Evolutionary conservation across 495 filamentous ascomycete genomes (phyloP).

Genomic region (Trichoderma reesei): DNA sequence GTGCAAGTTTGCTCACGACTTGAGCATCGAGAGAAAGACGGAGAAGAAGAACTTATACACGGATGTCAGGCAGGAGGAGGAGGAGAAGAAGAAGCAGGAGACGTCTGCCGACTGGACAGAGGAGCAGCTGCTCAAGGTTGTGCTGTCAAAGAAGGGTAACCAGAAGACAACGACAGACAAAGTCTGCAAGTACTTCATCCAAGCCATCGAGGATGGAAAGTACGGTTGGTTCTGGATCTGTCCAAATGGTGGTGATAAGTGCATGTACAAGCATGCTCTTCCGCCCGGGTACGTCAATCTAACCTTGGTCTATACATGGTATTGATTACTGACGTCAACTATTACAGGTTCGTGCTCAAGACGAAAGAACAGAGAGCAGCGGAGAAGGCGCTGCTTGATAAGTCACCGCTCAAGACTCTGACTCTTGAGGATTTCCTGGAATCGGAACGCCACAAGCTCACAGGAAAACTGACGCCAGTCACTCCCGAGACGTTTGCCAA

Average conservation of each 20-base stretch:
- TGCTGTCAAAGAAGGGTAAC: constrained; percentile 94
- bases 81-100: constrained; percentile 80
- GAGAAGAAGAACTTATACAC: constrained; percentile 89
- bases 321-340: constrained; percentile 19
- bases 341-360: constrained; percentile 78
- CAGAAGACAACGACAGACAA: constrained; percentile 94
- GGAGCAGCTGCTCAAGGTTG: constrained; percentile 82
- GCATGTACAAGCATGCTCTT: constrained; percentile 95
- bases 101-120: constrained; percentile 96
- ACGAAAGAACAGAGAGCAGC: constrained; percentile 94
- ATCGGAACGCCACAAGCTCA: constrained; percentile 85
- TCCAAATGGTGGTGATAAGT: constrained; percentile 94
- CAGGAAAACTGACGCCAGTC: constrained; percentile 82
- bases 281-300: constrained; percentile 66
- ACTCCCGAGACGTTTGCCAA: constrained; percentile 83
- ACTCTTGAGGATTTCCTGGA: constrained; percentile 97
- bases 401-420: constrained; percentile 85
- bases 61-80: constrained; percentile 67
- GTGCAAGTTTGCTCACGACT: constrained; percentile 96
- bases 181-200: constrained; percentile 98
- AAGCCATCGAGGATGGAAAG: constrained; percentile 94
- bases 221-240: constrained; percentile 99
- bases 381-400: constrained; percentile 96
- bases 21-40: constrained; percentile 77
- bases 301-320: neutral